These are phyloP conservation scores for Oleoguttula mirabilis DNA, from an alignment of 495 filamentous ascomycete species.

Conservation along the genomic window DNA sequence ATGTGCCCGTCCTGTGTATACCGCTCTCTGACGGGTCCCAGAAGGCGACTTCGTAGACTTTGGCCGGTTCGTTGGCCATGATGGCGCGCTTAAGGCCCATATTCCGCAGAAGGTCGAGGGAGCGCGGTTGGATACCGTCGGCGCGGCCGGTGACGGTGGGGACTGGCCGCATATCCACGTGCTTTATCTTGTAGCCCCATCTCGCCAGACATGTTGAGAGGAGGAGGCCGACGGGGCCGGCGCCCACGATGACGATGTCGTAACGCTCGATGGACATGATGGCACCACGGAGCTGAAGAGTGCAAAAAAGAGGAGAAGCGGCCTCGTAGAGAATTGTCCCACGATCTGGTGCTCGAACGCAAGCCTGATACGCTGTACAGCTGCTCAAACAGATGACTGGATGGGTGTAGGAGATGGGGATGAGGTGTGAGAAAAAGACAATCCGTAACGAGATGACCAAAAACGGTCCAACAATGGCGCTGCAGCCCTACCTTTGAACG, in stretches of 20 bases:
- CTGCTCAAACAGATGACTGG: no score
- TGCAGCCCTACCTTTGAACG: no score
- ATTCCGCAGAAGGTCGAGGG: constrained; percentile 57
- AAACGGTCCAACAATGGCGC: no score
- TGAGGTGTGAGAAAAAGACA: no score
- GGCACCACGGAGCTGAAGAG: no score
- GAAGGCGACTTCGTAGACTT: constrained; percentile 56
- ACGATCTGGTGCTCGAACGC: no score
- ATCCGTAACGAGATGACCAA: no score
- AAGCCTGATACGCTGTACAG: no score
- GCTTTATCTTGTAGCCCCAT: constrained; percentile 58
- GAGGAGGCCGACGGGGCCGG: constrained; percentile 77
- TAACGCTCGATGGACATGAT: constrained; percentile 23
- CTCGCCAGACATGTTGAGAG: constrained; percentile 68
- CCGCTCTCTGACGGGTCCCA: constrained; percentile 45
- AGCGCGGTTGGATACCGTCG: constrained; percentile 64
- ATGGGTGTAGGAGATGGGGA: no score
- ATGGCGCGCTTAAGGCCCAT: constrained; percentile 51
- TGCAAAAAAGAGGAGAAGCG: no score
- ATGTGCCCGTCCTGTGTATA: constrained; percentile 49
- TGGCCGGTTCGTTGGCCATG: constrained; percentile 52
- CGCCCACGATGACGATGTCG: constrained; percentile 76
- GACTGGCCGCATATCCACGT: constrained; percentile 52
- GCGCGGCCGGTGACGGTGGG: constrained; percentile 56
- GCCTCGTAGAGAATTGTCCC: no score